These are phyloP conservation scores for Trichoderma gracile DNA, from an alignment of 2,329 filamentous ascomycete species.

Conservation along the genomic window DNA sequence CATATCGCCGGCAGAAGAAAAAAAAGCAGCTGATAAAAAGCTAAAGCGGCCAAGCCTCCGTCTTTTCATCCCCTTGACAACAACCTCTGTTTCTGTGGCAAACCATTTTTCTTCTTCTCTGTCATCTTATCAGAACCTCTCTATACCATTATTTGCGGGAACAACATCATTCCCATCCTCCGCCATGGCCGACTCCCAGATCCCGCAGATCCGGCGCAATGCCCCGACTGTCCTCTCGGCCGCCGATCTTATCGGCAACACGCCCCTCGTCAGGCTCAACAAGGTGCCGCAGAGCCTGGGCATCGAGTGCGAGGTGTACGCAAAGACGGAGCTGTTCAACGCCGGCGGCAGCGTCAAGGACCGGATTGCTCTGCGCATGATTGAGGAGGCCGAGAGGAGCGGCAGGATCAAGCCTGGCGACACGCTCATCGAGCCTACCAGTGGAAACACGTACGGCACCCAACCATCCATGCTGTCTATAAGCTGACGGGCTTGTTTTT, in stretches of 20 bases:
- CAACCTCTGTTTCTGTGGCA: neutral
- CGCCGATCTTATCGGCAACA: slow-evolving; percentile 89
- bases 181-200: slow-evolving; percentile 30
- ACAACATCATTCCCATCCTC: neutral
- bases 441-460: slow-evolving; percentile 73
- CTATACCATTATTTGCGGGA: neutral
- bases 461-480: slow-evolving; percentile 27
- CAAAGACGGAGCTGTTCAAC: slow-evolving; percentile 91
- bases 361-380: slow-evolving; percentile 93
- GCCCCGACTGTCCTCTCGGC: slow-evolving; percentile 58
- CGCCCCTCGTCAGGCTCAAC: slow-evolving; percentile 91
- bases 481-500: neutral
- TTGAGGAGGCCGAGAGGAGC: slow-evolving; percentile 87
- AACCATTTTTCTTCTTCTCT: neutral
- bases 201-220: slow-evolving; percentile 38
- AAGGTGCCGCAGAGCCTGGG: slow-evolving; percentile 88
- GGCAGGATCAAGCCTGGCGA: slow-evolving; percentile 96
- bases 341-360: slow-evolving; percentile 93
- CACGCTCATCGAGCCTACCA: slow-evolving; percentile 96
- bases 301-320: slow-evolving; percentile 85
- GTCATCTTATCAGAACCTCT: neutral
- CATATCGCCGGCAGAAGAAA: slow-evolving; percentile 22
- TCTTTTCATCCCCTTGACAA: neutral
- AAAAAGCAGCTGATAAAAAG: slow-evolving; percentile 10
- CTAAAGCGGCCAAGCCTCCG: neutral